Percentiles rank a stretch among this genome's conserved stretches.
phyloP scores from a whole-genome alignment of 2,329 filamentous ascomycete species.

The Hirsutella rhossiliensis region DNA sequence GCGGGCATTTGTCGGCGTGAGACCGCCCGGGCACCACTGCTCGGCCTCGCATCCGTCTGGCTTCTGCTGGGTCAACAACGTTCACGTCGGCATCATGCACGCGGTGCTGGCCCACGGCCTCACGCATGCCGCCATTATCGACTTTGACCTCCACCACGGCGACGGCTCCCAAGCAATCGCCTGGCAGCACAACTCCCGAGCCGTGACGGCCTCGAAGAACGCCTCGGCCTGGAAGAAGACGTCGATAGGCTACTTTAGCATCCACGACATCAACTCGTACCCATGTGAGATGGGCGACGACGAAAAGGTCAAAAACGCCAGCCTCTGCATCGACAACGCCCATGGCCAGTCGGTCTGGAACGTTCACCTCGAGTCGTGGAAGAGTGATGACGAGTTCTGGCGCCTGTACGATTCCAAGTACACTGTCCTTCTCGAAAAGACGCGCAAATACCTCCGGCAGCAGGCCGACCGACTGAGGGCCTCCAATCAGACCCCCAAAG shows the following conservation, averaged over 20 bases:
- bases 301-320: constrained; percentile 88
- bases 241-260: constrained; percentile 86
- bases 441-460: constrained; percentile 59
- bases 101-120: constrained; percentile 72
- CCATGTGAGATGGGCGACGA: constrained; percentile 91
- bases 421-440: constrained; percentile 64
- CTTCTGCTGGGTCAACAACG: constrained; percentile 98
- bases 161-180: constrained; percentile 93
- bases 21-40: constrained; percentile 92
- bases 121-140: constrained; percentile 87
- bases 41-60: constrained; percentile 81
- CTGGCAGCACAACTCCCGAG: constrained; percentile 77
- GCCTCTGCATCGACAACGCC: constrained; percentile 85
- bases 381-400: constrained; percentile 78
- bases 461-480: constrained; percentile 56
- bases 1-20: constrained; percentile 81
- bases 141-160: constrained; percentile 85
- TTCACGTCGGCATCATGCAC: constrained; percentile 92
- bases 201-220: constrained; percentile 51
- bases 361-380: constrained; percentile 83
- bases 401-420: constrained; percentile 73
- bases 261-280: constrained; percentile 98
- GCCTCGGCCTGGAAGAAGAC: constrained; percentile 67
- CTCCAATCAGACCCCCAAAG: constrained; percentile 54
- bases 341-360: constrained; percentile 96